Conservation (phyloP, 768 basidiomycete species). For the Trichaptum fuscoviolaceum region DNA sequence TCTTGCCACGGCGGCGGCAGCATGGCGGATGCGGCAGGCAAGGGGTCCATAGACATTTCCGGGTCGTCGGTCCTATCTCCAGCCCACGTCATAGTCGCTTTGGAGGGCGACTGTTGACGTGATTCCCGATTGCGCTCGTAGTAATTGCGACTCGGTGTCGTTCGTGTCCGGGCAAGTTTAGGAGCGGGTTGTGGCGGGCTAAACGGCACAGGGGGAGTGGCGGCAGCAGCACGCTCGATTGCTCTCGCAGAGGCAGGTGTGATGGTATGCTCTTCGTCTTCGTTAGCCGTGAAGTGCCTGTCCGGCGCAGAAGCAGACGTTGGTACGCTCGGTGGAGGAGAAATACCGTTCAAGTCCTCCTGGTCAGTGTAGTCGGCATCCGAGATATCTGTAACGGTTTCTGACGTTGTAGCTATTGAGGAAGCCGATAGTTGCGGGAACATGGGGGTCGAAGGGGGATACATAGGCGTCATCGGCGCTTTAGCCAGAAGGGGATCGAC, state of each 20-base stretch:
- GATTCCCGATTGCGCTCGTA: constrained; percentile 29
- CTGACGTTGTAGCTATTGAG: constrained; percentile 16
- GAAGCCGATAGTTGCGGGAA: constrained; percentile 46
- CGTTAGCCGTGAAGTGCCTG: constrained; percentile 26
- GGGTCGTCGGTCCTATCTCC: background rate
- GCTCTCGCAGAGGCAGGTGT: constrained; percentile 54
- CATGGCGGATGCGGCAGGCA: constrained; percentile 3
- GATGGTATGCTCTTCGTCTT: constrained; percentile 73
- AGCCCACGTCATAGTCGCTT: background rate
- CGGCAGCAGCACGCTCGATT: constrained; percentile 45
- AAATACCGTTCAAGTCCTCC: background rate
- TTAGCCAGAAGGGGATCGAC: constrained; percentile 78
- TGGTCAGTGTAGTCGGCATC: constrained; percentile 1
- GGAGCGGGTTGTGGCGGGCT: constrained; percentile 24
- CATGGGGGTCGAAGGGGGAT: constrained; percentile 62
- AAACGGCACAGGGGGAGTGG: constrained; percentile 40
- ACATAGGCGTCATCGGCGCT: constrained; percentile 51
- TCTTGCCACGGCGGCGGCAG: constrained; percentile 31
- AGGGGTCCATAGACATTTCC: background rate
- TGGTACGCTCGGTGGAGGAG: background rate
- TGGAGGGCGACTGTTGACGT: background rate
- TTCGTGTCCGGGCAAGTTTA: constrained; percentile 64
- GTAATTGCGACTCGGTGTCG: constrained; percentile 62
- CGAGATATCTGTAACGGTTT: constrained; percentile 1
- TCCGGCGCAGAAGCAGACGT: background rate